Evolutionary conservation across 345 rosid genomes (phyloP).

Genomic region (Hibiscus syriacus): DNA sequence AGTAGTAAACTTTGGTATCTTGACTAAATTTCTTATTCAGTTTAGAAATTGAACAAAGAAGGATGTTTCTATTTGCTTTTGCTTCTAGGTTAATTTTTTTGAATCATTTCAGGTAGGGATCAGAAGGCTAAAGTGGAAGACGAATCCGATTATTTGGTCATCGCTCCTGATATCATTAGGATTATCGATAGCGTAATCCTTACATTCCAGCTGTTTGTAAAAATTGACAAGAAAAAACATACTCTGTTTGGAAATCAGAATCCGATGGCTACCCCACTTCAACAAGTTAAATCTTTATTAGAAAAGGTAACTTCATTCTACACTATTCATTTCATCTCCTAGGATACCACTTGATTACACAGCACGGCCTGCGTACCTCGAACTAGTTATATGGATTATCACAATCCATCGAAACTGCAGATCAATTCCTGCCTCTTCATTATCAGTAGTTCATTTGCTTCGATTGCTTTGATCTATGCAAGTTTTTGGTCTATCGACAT

Average conservation of each 20-base stretch:
- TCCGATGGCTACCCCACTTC: conserved; percentile 63
- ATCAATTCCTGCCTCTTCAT: not conserved
- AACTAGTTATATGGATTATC: not conserved
- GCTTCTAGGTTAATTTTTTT: too few species aligned
- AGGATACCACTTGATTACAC: not conserved
- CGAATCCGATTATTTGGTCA: conserved; percentile 47
- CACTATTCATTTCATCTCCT: not conserved
- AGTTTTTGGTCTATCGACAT: not conserved
- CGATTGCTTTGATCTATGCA: not conserved
- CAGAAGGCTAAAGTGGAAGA: conserved; percentile 41
- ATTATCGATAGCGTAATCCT: conserved; percentile 63
- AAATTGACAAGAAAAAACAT: conserved; percentile 68
- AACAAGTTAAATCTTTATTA: conserved; percentile 58
- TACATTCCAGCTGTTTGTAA: conserved; percentile 58
- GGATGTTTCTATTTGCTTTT: too few species aligned
- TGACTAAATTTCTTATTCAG: too few species aligned
- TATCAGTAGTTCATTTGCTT: not conserved
- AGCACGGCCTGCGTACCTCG: not conserved
- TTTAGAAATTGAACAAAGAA: too few species aligned
- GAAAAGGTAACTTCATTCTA: conserved; percentile 44
- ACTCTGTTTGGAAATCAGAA: conserved; percentile 61
- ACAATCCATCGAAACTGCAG: not conserved
- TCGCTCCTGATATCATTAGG: conserved; percentile 54
- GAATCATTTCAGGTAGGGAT: conserved; percentile 46
- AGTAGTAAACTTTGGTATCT: not conserved